Evolutionary conservation across 306 rosid genomes (phyloP), one percentile per base, ranked within the genome.

Genomic region (Fagus sylvatica): DNA sequence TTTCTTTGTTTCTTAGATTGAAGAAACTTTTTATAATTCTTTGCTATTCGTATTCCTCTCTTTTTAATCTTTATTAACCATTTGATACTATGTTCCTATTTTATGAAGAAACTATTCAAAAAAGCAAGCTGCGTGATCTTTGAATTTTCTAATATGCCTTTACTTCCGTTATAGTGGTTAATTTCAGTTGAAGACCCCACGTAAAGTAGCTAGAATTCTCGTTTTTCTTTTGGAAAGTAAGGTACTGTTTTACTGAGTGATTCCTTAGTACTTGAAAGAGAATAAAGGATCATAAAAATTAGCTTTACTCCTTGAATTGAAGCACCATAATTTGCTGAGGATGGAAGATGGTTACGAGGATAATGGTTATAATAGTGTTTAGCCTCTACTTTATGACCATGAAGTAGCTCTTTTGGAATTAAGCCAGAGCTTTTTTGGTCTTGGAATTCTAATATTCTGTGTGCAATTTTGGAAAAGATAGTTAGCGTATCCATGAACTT

Each of bases 81-180:
- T 46, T 46, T 46, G 51, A 46, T 46, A 46, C 46, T 51, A 71
- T 15, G 7, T 37, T 32, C 16, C 11, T 69, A n/a, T 72, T 75
- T 76, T 71, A 33, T 9, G 61, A 7, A 57, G 42, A 53, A 40
- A 53, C n/a, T 36, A 22, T n/a, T 46, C 6, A 32, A 36, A 65
- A 65, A 16, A 6, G 11, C 7, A 6, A 65, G 1, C 28, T 22
- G 40, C 40, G 74, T 70, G 48, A 68, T 72, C 49, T 48, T 84
- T 57, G 11, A 64, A 28, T 80, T 71, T 34, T 71, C 77, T 60
- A 13, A 17, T 46, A 30, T 32, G 60, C 71, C 72, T 83, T 83
- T 66, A 85, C 83, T 82, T 84, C 91, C n/a, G 93, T 91, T 91
- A 88, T 85, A 84, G 90, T 82, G 86, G 95, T 88, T 91, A 83